Percentiles rank a stretch among this genome's conserved stretches.
Evolutionary conservation across 108 stramenopile genomes (phyloP).

Genomic region (Schizochytrium sp.): DNA sequence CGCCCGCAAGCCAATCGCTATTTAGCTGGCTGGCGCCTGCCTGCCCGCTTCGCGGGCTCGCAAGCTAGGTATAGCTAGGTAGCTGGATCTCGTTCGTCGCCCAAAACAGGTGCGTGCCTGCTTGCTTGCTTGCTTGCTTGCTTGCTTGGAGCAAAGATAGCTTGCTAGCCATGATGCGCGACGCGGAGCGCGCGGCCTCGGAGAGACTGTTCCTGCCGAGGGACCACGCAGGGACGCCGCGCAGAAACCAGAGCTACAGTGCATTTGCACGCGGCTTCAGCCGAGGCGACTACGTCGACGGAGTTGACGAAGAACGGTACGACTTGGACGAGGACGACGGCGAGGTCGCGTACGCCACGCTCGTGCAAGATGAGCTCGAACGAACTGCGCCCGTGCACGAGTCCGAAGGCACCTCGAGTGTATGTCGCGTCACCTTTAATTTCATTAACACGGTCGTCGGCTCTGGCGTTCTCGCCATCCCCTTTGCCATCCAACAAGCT

Average conservation of each 20-base stretch:
- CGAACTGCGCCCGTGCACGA: neutral
- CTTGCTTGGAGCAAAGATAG: no score
- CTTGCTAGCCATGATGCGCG: no score
- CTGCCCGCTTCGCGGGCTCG: no score
- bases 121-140: no score
- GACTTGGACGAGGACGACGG: neutral
- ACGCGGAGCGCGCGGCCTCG: no score
- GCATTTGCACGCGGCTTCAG: neutral
- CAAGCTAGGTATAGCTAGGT: no score
- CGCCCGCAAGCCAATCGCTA: no score
- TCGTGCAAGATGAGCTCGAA: neutral
- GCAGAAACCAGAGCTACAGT: neutral
- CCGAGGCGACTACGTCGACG: neutral
- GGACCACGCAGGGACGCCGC: neutral
- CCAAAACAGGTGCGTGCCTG: no score
- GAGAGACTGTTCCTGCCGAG: no score
- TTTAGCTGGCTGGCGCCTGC: no score
- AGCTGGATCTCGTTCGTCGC: no score
- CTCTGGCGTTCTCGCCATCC: conserved; percentile 6
- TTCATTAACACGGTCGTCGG: conserved; percentile 5
- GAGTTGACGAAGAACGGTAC: neutral
- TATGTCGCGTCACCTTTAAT: neutral
- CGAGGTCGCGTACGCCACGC: neutral
- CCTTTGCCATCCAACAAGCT: neutral
- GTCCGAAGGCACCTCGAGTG: neutral